Evolutionary conservation across 345 rosid genomes (phyloP).

Genomic region (Eucalyptus virginea): DNA sequence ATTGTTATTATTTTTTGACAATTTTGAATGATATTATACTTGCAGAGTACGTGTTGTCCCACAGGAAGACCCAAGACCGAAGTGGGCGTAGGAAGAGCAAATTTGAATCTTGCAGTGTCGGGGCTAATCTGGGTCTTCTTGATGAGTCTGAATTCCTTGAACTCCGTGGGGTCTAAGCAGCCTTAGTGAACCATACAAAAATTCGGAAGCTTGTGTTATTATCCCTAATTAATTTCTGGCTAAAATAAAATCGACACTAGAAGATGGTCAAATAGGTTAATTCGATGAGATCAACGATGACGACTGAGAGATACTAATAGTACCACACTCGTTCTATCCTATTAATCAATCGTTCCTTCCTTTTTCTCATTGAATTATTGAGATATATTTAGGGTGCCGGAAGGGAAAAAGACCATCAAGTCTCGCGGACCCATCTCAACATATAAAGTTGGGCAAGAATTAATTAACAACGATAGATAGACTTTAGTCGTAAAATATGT

Average conservation of each 20-base stretch:
- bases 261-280: not conserved
- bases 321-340: too few species aligned
- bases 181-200: not conserved
- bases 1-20: not conserved
- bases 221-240: too few species aligned
- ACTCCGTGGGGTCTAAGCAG: slow-evolving; percentile 13
- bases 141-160: slow-evolving; percentile 27
- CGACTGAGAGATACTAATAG: too few species aligned
- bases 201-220: not conserved
- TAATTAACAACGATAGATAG: too few species aligned
- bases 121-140: slow-evolving; percentile 4
- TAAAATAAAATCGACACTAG: too few species aligned
- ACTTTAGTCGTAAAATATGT: too few species aligned
- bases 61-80: slow-evolving; percentile 22
- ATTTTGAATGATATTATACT: not conserved
- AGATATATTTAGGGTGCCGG: too few species aligned
- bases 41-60: slow-evolving; percentile 14
- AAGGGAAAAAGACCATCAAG: not conserved
- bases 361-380: too few species aligned
- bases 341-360: too few species aligned
- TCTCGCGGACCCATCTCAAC: not conserved
- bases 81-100: slow-evolving; percentile 14
- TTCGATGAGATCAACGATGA: not conserved
- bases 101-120: slow-evolving; percentile 13
- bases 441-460: not conserved